Base-by-base conservation (phyloP, 1,284 basidiomycete species). In the Microbotryum saponariae region DNA sequence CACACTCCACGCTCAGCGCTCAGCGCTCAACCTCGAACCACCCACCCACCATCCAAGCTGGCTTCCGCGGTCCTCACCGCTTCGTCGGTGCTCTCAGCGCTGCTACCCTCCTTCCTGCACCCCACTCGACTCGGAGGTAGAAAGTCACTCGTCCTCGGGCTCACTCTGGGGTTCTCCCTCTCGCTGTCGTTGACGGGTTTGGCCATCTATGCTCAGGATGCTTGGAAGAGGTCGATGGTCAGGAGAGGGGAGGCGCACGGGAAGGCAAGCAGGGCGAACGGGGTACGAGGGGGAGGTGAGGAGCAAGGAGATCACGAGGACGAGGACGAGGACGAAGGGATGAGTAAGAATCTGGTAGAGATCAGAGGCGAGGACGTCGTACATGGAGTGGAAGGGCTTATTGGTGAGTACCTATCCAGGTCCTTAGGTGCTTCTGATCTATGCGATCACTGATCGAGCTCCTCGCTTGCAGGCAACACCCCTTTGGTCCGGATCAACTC, bases 401-500 rank as follows among this genome's bases (percentile, higher is more conserved):
- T 96, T 64, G 91, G 90, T 88, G 62, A 33, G 80, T 73, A 2
- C 2, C 5, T 18, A 4, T 31, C 6, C 7, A 37, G 8, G 21
- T 23, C 33, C 33, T 6, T 6, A 6, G 37, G 14, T 18, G 37
- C 37, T 42, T 42, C 16, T 18, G 37, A 31, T 7, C 31, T 31
- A 10, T 16, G 37, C 5, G 37, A 53, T 54, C 27, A 44, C 47
- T 29, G 64, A 60, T 55, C 46, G 45, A 21, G 45, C 47, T 46
- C 27, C 6, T 23, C 37, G 12, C 12, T 12, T 46, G 21, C 68
- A 93, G 91, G 94, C 45, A 96, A 97, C 73, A 98, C 94, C 2
- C 93, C 93, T 0, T 79, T 98, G 47, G 80, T 98, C 60, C 81
- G 93, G 62, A 96, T 98, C 62, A 88, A 89, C 69, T 92, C 89